Base-by-base conservation (phyloP, 1,284 basidiomycete genomes). In the Takashimella tepidaria region DNA sequence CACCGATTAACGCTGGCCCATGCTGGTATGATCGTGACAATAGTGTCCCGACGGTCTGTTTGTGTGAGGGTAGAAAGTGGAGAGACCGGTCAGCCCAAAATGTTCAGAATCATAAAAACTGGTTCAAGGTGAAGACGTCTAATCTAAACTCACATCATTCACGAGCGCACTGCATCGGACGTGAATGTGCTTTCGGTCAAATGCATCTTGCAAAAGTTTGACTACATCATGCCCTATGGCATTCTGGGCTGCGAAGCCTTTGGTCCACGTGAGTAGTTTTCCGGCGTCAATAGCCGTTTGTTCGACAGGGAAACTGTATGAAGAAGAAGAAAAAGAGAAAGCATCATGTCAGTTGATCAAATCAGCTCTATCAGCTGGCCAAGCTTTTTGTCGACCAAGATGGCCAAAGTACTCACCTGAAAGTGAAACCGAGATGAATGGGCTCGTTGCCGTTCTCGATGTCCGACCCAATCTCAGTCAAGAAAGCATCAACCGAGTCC, bases 251-350 rank as follows among this genome's bases (percentile, higher is more conserved):
- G 86, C 77, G 73, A 96, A 97, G 4, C 92, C 92, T 75, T 97
- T 97, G n/a, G 92, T 96, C 92, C 93, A 97, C 1, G 88, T 92
- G 45, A 97, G 79, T 54, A 98, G 85, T 57, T 85, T 89, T 2
- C 96, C 95, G 25, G 84, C 83, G 68, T 87, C 86, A 31, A 98
- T 81, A 1, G 95, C 92, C 0, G 90, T 92, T 72, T 98, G 96
- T 68, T 97, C 91, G 45, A 98, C 96, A 2, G 95, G 96, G 79
- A 97, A 97, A 45, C 89, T 77, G 53, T n/a, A n/a, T n/a, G n/a
- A n/a, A n/a, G n/a, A 13, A 31, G 45, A 40, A 6, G 12, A 44
- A 2, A 27, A 37, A 42, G 41, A 22, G 21, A 13, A 27, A 19
- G 8, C 22, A 16, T 16, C 5, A 11, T 13, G 50, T 25, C 20